Base-by-base conservation (phyloP, 1,284 basidiomycete genomes). In the Cutaneotrichosporon cyanovorans region DNA sequence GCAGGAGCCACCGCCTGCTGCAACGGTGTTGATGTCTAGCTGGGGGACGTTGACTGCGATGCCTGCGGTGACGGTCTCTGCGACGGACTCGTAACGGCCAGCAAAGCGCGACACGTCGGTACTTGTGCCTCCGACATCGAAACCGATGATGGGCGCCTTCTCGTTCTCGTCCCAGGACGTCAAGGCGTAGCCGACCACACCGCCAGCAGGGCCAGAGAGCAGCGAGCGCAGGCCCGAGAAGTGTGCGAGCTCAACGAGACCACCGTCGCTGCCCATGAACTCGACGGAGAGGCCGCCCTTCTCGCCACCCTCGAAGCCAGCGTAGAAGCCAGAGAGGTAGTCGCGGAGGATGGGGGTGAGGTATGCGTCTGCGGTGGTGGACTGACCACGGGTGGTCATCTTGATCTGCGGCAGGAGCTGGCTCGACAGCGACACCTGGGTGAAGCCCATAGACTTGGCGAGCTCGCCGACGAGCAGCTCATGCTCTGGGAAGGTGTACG, bases 341-440 rank as follows among this genome's bases (percentile, higher is more conserved):
- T 80, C 77, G 19, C 79, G 75, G 30, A 96, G 72, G 39, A 95
- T 85, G 1, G 92, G 93, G 0, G 92, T 96, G 23, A 97, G 80
- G 67, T 98, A 98, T 2, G 93, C 95, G 60, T 98, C 93, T 0
- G 91, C 93, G 0, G 90, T 95, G 0, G 88, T 83, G 0, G 88
- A 92, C 4, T 87, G 83, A 0, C 90, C 93, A 5, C 93, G 83
- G 1, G 90, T 85, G 4, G 96, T 88, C 78, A 95, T 85, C 70
- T 58, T 54, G 87, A 95, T 92, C 88, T 93, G 92, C 2, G 93
- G 87, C 45, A 91, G 80, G 8, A 96, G 78, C 55, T 84, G 80
- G 2, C 87, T 84, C 0, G 89, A 93, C 56, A 89, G 80, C 5
- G 89, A 93, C 56, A 97, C 80, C 48, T 95, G 87, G 23, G 52